Evolutionary conservation across 2,329 filamentous ascomycete genomes (phyloP).

Genomic region (Alternaria tenuissima): DNA sequence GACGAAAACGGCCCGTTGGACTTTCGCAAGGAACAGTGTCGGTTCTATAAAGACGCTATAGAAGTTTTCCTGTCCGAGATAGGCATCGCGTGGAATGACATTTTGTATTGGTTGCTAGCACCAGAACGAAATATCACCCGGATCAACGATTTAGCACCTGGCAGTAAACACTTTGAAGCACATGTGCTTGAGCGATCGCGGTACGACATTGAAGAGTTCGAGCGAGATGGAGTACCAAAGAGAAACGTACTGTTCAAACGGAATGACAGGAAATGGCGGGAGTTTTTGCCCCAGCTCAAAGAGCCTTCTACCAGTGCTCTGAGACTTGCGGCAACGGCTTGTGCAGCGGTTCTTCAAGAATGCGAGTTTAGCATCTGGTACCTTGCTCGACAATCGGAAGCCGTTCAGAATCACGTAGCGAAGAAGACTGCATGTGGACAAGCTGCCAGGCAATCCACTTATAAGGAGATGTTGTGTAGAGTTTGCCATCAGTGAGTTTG

Average conservation of each 20-base stretch:
- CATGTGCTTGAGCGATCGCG: slow-evolving; percentile 30
- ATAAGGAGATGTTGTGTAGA: slow-evolving; percentile 35
- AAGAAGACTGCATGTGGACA: slow-evolving; percentile 13
- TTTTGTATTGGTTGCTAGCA: slow-evolving; percentile 54
- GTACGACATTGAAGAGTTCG: slow-evolving; percentile 33
- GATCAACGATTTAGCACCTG: slow-evolving; percentile 18
- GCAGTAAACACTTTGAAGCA: slow-evolving; percentile 14
- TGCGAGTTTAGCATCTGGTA: slow-evolving; percentile 54
- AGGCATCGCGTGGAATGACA: slow-evolving; percentile 46
- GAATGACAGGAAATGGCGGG: slow-evolving; percentile 39
- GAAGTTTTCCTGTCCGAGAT: slow-evolving; percentile 48
- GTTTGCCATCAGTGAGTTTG: slow-evolving; percentile 44
- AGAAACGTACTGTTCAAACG: slow-evolving; percentile 33
- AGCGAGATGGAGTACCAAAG: slow-evolving; percentile 16
- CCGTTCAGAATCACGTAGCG: slow-evolving; percentile 16
- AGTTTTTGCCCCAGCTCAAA: slow-evolving; percentile 42
- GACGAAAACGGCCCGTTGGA: slow-evolving; percentile 40
- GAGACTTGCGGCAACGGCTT: slow-evolving; percentile 46
- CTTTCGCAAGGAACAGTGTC: slow-evolving; percentile 46
- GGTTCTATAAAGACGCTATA: slow-evolving; percentile 46
- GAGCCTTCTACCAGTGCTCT: slow-evolving; percentile 32
- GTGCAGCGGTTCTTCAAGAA: slow-evolving; percentile 47
- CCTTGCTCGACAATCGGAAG: slow-evolving; percentile 43
- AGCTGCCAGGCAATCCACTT: slow-evolving; percentile 21
- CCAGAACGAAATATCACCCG: slow-evolving; percentile 18